Conservation (phyloP, 495 filamentous ascomycete species). For the Penicillium taxi region DNA sequence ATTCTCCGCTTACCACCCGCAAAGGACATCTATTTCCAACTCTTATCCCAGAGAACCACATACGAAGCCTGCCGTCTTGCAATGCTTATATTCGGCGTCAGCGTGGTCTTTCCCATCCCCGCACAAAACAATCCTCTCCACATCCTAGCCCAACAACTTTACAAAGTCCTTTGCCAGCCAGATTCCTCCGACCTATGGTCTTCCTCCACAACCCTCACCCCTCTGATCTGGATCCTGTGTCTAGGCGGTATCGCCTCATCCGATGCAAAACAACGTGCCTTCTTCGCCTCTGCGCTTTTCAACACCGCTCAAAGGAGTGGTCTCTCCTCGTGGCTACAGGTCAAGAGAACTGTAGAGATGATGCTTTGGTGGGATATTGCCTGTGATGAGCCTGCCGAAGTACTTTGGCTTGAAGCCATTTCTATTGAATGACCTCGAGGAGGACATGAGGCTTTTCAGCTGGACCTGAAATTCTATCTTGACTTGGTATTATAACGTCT, state of each 20-base stretch:
- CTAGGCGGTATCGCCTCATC: slow-evolving; percentile 33
- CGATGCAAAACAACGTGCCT: slow-evolving; percentile 17
- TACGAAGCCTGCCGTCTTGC: slow-evolving; percentile 36
- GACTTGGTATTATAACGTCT: too few relatives aligned
- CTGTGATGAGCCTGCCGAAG: slow-evolving; percentile 25
- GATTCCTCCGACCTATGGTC: slow-evolving; percentile 17
- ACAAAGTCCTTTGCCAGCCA: slow-evolving; percentile 11
- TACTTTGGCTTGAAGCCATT: slow-evolving; percentile 27
- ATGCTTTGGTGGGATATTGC: slow-evolving; percentile 33
- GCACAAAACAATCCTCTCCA: slow-evolving; percentile 27
- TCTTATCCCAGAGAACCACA: slow-evolving; percentile 16
- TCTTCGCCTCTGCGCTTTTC: slow-evolving; percentile 23
- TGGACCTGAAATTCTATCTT: too few relatives aligned
- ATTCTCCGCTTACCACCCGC: slow-evolving; percentile 25
- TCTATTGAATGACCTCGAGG: too few relatives aligned
- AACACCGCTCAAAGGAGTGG: slow-evolving; percentile 11
- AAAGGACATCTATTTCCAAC: slow-evolving; percentile 11
- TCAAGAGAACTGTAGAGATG: slow-evolving; percentile 16
- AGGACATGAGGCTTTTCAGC: too few relatives aligned
- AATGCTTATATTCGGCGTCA: slow-evolving; percentile 26
- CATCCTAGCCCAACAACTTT: slow-evolving; percentile 19
- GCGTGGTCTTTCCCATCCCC: slow-evolving; percentile 36
- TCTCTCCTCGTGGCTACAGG: slow-evolving; percentile 18
- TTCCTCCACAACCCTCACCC: slow-evolving; percentile 11
- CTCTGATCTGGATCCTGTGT: slow-evolving; percentile 29